phyloP scores from a whole-genome alignment of 2,329 filamentous ascomycete species.

The Waltergamsia citrina region DNA sequence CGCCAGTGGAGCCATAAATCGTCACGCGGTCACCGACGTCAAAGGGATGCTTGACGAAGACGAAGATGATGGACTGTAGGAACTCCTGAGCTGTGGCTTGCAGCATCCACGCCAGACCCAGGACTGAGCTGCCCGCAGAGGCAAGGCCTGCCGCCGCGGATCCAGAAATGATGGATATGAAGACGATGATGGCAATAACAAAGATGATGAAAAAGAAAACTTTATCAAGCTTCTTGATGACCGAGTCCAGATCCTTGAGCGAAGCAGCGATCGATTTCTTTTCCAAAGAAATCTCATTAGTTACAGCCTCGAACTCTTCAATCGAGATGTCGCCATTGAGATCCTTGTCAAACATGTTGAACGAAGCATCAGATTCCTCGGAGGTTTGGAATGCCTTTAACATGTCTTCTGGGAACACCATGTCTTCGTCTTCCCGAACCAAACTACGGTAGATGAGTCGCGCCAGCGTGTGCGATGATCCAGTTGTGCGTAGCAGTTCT shows the following conservation, averaged over 20 bases:
- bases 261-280: slow-evolving; percentile 93
- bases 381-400: slow-evolving; percentile 68
- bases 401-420: slow-evolving; percentile 69
- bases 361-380: slow-evolving; percentile 83
- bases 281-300: slow-evolving; percentile 88
- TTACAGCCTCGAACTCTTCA: slow-evolving; percentile 87
- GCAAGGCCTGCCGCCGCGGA: slow-evolving; percentile 88
- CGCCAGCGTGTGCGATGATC: slow-evolving; percentile 73
- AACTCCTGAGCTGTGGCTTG: slow-evolving; percentile 92
- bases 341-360: slow-evolving; percentile 90
- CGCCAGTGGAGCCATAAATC: slow-evolving; percentile 82
- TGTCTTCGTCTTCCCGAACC: slow-evolving; percentile 63
- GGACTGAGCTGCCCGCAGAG: slow-evolving; percentile 76
- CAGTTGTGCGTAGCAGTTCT: slow-evolving; percentile 62
- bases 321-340: slow-evolving; percentile 94
- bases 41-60: slow-evolving; percentile 95
- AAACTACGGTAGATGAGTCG: slow-evolving; percentile 84
- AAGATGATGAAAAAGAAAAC: slow-evolving; percentile 82
- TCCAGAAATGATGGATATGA: slow-evolving; percentile 80
- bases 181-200: slow-evolving; percentile 73
- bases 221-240: slow-evolving; percentile 80
- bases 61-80: slow-evolving; percentile 85
- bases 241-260: slow-evolving; percentile 88
- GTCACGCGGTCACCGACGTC: slow-evolving; percentile 91
- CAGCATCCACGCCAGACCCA: slow-evolving; percentile 88